Conservation (phyloP, 768 basidiomycete genomes). For the Tephrocybe sp. region DNA sequence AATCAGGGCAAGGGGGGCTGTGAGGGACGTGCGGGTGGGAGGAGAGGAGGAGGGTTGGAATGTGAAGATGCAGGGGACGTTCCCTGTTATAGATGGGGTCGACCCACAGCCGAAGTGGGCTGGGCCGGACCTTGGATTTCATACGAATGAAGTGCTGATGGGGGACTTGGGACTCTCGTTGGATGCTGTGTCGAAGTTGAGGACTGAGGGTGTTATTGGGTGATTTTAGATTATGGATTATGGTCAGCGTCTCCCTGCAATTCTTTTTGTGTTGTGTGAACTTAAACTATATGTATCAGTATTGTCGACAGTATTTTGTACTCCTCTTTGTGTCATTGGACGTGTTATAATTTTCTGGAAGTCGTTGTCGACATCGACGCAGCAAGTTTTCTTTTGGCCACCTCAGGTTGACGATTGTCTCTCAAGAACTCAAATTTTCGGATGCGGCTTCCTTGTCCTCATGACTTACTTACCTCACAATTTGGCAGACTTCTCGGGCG, state of each 20-base stretch:
- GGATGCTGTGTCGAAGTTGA: slow-evolving; percentile 37
- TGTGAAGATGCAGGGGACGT: slow-evolving; percentile 68
- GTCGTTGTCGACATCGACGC: too few species aligned
- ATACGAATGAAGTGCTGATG: slow-evolving; percentile 51
- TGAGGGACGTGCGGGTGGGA: slow-evolving; percentile 61
- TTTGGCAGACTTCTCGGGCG: too few species aligned
- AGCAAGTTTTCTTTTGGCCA: too few species aligned
- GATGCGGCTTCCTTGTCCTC: too few species aligned
- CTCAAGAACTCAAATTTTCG: too few species aligned
- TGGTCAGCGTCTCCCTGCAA: background rate
- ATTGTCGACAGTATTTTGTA: too few species aligned
- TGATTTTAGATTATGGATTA: slow-evolving; percentile 20
- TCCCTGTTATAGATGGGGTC: slow-evolving; percentile 61
- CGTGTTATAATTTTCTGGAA: too few species aligned
- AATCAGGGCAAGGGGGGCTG: slow-evolving; percentile 49
- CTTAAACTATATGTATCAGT: background rate
- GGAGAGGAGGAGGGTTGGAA: slow-evolving; percentile 46
- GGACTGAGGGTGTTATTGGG: slow-evolving; percentile 43
- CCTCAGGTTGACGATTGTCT: too few species aligned
- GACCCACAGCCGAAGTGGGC: slow-evolving; percentile 64
- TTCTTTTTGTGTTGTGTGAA: background rate
- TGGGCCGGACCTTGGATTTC: slow-evolving; percentile 64
- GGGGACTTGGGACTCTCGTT: slow-evolving; percentile 40
- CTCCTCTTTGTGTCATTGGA: too few species aligned
- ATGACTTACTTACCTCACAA: too few species aligned